Conservation (phyloP, 495 filamentous ascomycete species). For the Penicillium egyptiacum region DNA sequence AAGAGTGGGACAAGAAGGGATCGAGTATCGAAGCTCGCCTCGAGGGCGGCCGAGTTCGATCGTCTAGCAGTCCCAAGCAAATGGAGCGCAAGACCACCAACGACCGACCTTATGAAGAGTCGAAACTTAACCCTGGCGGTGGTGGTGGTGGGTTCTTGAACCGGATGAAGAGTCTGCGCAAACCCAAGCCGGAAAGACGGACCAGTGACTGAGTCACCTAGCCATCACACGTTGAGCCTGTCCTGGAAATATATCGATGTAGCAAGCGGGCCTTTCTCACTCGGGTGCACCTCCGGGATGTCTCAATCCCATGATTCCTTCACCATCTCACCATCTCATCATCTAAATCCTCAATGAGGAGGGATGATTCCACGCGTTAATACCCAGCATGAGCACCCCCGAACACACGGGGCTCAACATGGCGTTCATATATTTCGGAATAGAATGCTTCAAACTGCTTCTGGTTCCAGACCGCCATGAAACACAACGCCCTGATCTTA, state of each 20-base stretch:
- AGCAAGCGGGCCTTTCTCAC: background rate
- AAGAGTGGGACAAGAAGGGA: constrained; percentile 69
- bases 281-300: background rate
- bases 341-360: constrained; percentile 11
- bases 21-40: constrained; percentile 52
- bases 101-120: constrained; percentile 54
- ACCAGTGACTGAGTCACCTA: constrained; percentile 30
- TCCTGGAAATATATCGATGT: background rate
- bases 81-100: constrained; percentile 70
- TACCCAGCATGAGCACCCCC: constrained; percentile 30
- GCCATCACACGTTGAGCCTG: background rate
- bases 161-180: constrained; percentile 84
- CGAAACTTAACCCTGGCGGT: constrained; percentile 46
- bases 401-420: constrained; percentile 22
- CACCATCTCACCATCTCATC: constrained; percentile 11
- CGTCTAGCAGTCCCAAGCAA: constrained; percentile 64
- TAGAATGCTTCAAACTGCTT: background rate
- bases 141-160: constrained; percentile 68
- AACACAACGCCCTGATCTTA: constrained; percentile 2
- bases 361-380: constrained; percentile 32
- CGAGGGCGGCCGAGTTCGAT: constrained; percentile 46
- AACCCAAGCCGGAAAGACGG: constrained; percentile 47
- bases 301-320: constrained; percentile 2
- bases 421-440: constrained; percentile 24
- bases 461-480: constrained; percentile 3